phyloP scores from a whole-genome alignment of 768 basidiomycete genomes.

The Lactifluus piperatus region DNA sequence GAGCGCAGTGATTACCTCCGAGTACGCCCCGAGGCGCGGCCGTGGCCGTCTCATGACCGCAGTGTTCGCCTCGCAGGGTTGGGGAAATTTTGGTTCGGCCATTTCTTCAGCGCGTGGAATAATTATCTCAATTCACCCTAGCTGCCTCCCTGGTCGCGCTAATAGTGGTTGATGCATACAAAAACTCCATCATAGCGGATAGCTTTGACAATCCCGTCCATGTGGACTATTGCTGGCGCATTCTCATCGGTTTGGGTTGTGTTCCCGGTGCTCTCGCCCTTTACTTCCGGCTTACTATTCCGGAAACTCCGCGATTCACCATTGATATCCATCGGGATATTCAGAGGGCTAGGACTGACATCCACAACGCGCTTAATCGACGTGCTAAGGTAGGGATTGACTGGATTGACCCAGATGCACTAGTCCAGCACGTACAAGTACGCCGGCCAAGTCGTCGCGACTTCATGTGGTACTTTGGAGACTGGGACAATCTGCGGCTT shows the following conservation, averaged over 20 bases:
- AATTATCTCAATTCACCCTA: conserved; percentile 20
- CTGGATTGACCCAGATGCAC: conserved; percentile 45
- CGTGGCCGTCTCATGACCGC: conserved; percentile 85
- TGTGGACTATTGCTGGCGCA: conserved; percentile 77
- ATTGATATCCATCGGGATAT: conserved; percentile 89
- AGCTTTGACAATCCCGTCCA: conserved; percentile 32
- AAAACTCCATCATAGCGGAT: conserved; percentile 42
- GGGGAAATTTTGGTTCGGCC: conserved; percentile 67
- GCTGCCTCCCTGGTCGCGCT: conserved; percentile 59
- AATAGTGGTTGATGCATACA: conserved; percentile 60
- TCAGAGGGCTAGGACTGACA: conserved; percentile 61
- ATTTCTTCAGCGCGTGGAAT: neutral
- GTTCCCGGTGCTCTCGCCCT: conserved; percentile 74
- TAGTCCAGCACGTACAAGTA: conserved; percentile 51
- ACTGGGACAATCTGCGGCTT: conserved; percentile 70
- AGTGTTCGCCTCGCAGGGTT: conserved; percentile 83
- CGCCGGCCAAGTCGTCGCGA: conserved; percentile 60
- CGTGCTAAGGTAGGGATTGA: conserved; percentile 27
- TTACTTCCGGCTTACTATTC: conserved; percentile 89
- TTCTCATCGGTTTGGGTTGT: conserved; percentile 82
- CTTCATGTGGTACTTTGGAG: conserved; percentile 57
- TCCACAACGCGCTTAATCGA: conserved; percentile 49
- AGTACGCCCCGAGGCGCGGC: conserved; percentile 69
- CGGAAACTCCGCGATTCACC: conserved; percentile 84
- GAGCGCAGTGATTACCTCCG: conserved; percentile 78